A percentile compares a stretch with the other conserved stretches of the same genome.
Evolutionary conservation across 192 early-diverging fungal genomes (phyloP).

Genomic region (Ambispora gerdemannii): DNA sequence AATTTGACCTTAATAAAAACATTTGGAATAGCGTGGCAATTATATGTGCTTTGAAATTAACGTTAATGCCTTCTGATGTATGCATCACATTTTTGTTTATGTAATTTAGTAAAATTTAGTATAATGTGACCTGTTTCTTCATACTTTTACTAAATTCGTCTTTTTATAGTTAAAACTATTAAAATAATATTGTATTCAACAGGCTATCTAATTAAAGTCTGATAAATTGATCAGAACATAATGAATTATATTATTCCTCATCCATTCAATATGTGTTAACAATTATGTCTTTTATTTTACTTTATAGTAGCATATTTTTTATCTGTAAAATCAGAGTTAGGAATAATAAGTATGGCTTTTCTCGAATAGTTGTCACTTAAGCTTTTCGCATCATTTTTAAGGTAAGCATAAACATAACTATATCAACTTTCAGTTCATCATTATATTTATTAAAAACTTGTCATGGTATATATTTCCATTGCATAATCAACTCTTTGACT

Average conservation of each 20-base stretch:
- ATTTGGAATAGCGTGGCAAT: too few species aligned
- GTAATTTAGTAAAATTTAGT: too few species aligned
- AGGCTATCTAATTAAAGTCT: too few species aligned
- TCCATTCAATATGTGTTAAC: background rate
- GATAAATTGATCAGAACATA: slow-evolving; percentile 19
- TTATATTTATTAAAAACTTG: slow-evolving; percentile 16
- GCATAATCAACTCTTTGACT: slow-evolving; percentile 20
- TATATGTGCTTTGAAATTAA: too few species aligned
- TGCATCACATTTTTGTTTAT: too few species aligned
- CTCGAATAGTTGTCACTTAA: slow-evolving; percentile 15
- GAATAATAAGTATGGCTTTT: slow-evolving; percentile 22
- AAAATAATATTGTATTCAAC: too few species aligned
- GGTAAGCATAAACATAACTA: background rate
- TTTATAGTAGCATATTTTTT: background rate
- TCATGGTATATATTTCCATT: background rate
- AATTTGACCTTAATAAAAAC: too few species aligned
- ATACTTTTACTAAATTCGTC: too few species aligned
- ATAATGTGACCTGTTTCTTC: too few species aligned
- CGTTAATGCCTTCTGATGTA: too few species aligned
- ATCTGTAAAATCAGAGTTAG: slow-evolving; percentile 20
- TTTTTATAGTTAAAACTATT: too few species aligned
- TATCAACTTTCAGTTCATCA: background rate
- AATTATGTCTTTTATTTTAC: background rate
- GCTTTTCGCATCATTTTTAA: slow-evolving; percentile 1
- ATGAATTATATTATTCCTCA: slow-evolving; percentile 7